Percentiles rank a stretch among this genome's conserved stretches.
These are phyloP conservation scores for Kwoniella botswanensis DNA, from an alignment of 768 basidiomycete species.

Conservation along the genomic window DNA sequence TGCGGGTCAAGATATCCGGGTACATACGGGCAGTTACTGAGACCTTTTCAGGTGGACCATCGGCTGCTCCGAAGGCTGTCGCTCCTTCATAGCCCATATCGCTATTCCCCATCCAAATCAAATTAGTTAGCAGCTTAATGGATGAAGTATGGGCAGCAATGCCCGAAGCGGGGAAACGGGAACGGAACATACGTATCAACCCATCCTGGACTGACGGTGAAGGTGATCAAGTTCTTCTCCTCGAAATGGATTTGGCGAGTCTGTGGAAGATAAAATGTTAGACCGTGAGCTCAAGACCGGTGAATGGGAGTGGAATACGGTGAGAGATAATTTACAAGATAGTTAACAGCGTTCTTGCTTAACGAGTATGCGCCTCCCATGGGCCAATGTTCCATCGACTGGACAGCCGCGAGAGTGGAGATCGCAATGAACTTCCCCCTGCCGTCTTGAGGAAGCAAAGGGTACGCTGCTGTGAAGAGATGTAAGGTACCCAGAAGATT, in stretches of 20 bases:
- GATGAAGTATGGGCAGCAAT: too few species aligned
- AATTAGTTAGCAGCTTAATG: too few species aligned
- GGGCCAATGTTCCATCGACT: not conserved
- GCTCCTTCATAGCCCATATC: not conserved
- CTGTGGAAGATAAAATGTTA: not conserved
- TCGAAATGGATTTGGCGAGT: not conserved
- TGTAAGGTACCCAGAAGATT: not conserved
- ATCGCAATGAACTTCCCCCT: not conserved
- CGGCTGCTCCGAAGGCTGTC: not conserved
- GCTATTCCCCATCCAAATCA: too few species aligned
- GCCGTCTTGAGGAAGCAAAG: not conserved
- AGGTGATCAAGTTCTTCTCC: not conserved
- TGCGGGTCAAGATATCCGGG: too few species aligned
- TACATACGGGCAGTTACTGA: not conserved
- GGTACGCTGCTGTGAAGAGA: not conserved
- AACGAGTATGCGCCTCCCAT: not conserved
- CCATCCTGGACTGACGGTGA: slow-evolving; percentile 1
- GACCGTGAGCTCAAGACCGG: not conserved
- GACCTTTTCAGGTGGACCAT: not conserved
- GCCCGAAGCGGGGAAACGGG: not conserved
- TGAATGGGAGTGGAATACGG: not conserved
- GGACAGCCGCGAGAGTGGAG: not conserved
- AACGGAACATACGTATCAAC: not conserved
- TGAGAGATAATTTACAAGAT: not conserved
- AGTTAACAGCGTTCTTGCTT: not conserved